phyloP scores from a whole-genome alignment of 441 rosid species.

The Aquilaria agallochum region DNA sequence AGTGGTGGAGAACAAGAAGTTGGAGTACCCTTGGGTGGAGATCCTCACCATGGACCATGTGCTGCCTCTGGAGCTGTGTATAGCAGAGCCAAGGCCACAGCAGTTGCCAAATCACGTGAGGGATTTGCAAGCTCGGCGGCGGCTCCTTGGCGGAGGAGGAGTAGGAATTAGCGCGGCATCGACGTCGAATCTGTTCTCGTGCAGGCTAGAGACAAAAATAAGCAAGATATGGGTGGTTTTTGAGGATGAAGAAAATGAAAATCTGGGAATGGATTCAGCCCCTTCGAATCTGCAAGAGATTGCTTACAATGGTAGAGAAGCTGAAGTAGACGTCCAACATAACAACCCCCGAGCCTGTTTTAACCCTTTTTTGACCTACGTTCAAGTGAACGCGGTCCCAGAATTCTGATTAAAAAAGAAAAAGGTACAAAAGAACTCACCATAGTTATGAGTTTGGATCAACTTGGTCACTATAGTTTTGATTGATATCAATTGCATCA shows the following conservation, averaged over 20 bases:
- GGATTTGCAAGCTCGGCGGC: background rate
- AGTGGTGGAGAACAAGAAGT: constrained; percentile 36
- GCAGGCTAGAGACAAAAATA: constrained; percentile 62
- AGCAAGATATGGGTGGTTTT: constrained; percentile 77
- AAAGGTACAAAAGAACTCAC: too few relatives aligned
- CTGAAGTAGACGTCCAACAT: too few relatives aligned
- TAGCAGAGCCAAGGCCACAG: constrained; percentile 17
- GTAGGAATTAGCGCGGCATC: constrained; percentile 15
- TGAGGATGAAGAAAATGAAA: constrained; percentile 37
- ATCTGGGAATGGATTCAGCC: too few relatives aligned
- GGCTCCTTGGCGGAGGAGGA: constrained; percentile 9
- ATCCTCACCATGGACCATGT: constrained; percentile 54
- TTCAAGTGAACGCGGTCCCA: too few relatives aligned
- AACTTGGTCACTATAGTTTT: too few relatives aligned
- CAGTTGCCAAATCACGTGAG: constrained; percentile 5
- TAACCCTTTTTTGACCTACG: too few relatives aligned
- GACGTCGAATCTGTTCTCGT: constrained; percentile 33
- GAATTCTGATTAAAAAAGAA: too few relatives aligned
- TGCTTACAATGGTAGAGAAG: too few relatives aligned
- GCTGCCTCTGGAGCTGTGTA: constrained; percentile 46
- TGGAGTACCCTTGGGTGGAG: constrained; percentile 65
- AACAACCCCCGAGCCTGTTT: too few relatives aligned
- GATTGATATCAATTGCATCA: too few relatives aligned
- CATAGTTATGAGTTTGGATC: too few relatives aligned
- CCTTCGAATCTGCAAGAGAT: too few relatives aligned